A percentile compares a stretch with the other conserved stretches of the same genome.
Evolutionary conservation across 1,139 yeast genomes (phyloP).

Genomic region (Zygoascus hellenicus): DNA sequence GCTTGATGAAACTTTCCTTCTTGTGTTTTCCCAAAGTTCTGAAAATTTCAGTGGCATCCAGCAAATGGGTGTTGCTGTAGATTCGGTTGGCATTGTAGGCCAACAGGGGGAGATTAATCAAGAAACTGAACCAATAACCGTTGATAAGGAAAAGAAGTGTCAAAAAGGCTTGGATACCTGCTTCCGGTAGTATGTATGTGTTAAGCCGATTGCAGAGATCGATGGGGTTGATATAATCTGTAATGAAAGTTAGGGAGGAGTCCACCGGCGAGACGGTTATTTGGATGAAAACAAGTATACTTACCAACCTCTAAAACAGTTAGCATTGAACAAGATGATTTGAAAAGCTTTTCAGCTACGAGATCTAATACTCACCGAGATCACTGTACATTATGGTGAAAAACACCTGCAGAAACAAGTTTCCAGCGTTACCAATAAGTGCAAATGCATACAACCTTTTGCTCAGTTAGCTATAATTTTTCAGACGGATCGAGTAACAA

Average conservation of each 20-base stretch:
- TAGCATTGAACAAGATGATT: neutral
- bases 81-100: conserved; percentile 42
- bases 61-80: conserved; percentile 53
- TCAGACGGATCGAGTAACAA: neutral
- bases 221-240: conserved; percentile 90
- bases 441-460: conserved; percentile 44
- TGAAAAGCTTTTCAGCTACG: neutral
- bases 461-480: neutral
- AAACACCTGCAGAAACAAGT: conserved; percentile 84
- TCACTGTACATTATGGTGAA: conserved; percentile 92
- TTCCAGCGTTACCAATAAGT: conserved; percentile 78
- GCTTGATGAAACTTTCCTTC: conserved; percentile 83
- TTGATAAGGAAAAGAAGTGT: conserved; percentile 69
- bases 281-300: conserved; percentile 7
- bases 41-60: conserved; percentile 97
- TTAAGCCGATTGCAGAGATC: conserved; percentile 92
- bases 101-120: conserved; percentile 78
- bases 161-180: conserved; percentile 70
- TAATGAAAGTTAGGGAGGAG: conserved; percentile 9
- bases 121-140: conserved; percentile 90
- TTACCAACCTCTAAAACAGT: conserved; percentile 18
- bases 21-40: conserved; percentile 90
- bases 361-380: conserved; percentile 48
- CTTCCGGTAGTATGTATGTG: conserved; percentile 87
- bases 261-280: no score